Conservation (phyloP, 1,284 basidiomycete species). For the Fomitiporia mediterranea region DNA sequence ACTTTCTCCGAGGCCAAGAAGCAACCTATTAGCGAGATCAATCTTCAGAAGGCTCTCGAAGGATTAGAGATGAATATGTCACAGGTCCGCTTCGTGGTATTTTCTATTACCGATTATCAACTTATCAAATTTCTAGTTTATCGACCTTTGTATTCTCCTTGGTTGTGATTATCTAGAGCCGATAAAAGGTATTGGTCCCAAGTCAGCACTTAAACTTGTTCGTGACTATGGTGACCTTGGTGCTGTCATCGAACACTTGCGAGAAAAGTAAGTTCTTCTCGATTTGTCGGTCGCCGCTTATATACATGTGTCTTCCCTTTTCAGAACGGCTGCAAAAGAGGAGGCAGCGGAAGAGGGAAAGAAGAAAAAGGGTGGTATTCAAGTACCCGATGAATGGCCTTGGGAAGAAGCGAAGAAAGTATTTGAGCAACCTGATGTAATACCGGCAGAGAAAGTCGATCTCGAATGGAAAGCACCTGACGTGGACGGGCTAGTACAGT, state of each 20-base stretch:
- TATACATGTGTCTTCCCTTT: not conserved
- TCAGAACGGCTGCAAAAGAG: conserved; percentile 48
- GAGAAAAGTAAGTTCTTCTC: conserved; percentile 57
- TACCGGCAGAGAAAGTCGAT: conserved; percentile 85
- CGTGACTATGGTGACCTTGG: conserved; percentile 82
- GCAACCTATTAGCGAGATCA: conserved; percentile 94
- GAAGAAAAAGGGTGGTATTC: conserved; percentile 59
- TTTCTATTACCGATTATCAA: not conserved
- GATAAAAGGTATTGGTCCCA: conserved; percentile 92
- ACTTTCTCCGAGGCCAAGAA: conserved; percentile 99
- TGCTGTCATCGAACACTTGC: conserved; percentile 77
- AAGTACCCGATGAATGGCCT: conserved; percentile 91
- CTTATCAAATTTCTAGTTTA: conserved; percentile 57
- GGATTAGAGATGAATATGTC: conserved; percentile 93
- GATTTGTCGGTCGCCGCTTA: not conserved
- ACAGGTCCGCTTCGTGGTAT: conserved; percentile 45
- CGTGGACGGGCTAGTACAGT: conserved; percentile 90
- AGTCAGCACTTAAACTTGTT: conserved; percentile 92
- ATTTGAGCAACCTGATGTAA: conserved; percentile 87
- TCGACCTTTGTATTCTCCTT: conserved; percentile 94
- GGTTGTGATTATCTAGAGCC: conserved; percentile 99
- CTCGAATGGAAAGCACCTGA: conserved; percentile 95
- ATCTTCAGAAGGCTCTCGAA: conserved; percentile 76
- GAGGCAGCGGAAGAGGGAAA: conserved; percentile 48
- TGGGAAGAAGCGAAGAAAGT: conserved; percentile 93